Percentiles rank a stretch among this genome's conserved stretches.
Evolutionary conservation across 805 yeast genomes (phyloP).

Genomic region (Hanseniaspora clermontiae): DNA sequence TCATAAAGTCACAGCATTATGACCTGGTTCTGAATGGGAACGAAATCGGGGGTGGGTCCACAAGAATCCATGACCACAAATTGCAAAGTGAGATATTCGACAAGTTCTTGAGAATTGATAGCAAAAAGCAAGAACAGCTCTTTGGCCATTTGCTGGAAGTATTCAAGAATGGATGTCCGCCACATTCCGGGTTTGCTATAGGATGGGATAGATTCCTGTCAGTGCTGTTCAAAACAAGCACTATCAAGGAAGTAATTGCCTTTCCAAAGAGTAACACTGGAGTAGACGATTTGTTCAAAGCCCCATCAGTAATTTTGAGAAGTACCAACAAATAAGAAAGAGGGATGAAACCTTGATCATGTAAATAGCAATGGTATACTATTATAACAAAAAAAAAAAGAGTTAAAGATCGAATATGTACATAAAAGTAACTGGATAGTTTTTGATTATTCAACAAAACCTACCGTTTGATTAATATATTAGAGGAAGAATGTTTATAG

Average conservation of each 20-base stretch:
- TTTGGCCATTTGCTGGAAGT: constrained; percentile 83
- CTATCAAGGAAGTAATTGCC: constrained; percentile 87
- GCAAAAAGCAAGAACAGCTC: constrained; percentile 33
- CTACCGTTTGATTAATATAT: no score
- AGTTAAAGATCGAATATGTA: constrained; percentile 2
- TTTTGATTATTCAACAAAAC: no score
- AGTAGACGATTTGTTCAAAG: constrained; percentile 70
- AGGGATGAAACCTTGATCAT: constrained; percentile 38
- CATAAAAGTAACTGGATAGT: neutral
- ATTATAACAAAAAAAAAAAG: neutral
- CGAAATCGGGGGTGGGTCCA: constrained; percentile 94
- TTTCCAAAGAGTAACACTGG: constrained; percentile 91
- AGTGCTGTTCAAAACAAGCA: constrained; percentile 62
- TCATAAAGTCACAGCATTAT: constrained; percentile 78
- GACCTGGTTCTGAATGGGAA: constrained; percentile 89
- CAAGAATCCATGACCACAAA: constrained; percentile 79
- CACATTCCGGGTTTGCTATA: constrained; percentile 93
- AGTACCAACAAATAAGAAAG: constrained; percentile 22
- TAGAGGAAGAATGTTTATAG: neutral
- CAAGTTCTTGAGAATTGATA: constrained; percentile 44
- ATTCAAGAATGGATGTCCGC: constrained; percentile 86
- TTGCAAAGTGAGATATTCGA: constrained; percentile 65
- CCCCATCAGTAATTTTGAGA: constrained; percentile 44
- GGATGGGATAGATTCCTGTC: constrained; percentile 93
- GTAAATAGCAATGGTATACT: no score